Evolutionary conservation across 2,329 filamentous ascomycete genomes (phyloP).

Genomic region (Fragosphaeria purpurea): DNA sequence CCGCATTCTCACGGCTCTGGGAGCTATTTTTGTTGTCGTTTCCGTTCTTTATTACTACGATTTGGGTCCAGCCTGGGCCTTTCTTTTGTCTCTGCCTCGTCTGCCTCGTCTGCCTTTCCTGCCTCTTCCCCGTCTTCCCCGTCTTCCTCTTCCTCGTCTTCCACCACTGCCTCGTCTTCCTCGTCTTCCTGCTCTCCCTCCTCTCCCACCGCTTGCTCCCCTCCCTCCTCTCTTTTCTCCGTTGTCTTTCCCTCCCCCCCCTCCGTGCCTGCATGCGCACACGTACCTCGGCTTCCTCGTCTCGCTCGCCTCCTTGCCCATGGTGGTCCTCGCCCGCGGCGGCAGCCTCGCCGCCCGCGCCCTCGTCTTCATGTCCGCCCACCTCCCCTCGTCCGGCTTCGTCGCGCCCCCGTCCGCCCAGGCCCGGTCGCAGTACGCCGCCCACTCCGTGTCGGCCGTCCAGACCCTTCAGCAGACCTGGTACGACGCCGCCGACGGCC

Average conservation of each 20-base stretch:
- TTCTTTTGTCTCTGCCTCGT: too few relatives aligned
- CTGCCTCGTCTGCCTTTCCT: too few relatives aligned
- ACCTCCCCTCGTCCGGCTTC: neutral
- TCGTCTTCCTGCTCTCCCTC: neutral
- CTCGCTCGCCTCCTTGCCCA: neutral
- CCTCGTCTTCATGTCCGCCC: constrained; percentile 4
- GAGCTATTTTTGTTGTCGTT: too few relatives aligned
- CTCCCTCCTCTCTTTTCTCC: neutral
- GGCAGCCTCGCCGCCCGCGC: constrained; percentile 6
- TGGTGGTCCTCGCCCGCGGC: constrained; percentile 1
- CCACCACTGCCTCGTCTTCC: too few relatives aligned
- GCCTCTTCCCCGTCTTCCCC: too few relatives aligned
- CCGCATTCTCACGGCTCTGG: too few relatives aligned
- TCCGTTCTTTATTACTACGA: too few relatives aligned
- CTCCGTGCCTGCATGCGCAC: too few relatives aligned
- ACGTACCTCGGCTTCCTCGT: neutral
- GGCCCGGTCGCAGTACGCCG: constrained; percentile 19
- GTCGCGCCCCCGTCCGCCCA: neutral
- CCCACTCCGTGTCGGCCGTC: constrained; percentile 24
- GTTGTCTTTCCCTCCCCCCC: neutral
- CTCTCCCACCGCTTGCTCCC: neutral
- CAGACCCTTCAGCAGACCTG: constrained; percentile 42
- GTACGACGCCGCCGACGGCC: constrained; percentile 50
- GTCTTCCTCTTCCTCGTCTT: too few relatives aligned
- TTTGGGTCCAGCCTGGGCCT: too few relatives aligned